Conservation (phyloP, 208 protist genomes). For the Zelonia costaricensis region DNA sequence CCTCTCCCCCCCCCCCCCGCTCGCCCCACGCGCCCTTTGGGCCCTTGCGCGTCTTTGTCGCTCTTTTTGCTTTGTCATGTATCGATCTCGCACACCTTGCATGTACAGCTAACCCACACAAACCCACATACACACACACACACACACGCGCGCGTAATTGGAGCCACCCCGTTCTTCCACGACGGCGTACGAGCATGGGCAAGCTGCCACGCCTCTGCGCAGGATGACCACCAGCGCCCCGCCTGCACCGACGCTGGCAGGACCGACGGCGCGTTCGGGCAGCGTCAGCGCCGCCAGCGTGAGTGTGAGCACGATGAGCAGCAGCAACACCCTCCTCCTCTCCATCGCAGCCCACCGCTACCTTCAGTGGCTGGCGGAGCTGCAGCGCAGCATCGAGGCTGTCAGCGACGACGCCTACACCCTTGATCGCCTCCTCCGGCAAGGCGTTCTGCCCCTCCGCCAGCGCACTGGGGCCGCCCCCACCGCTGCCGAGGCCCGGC, state of each 20-base stretch:
- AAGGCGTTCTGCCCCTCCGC: slow-evolving; percentile 22
- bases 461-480: slow-evolving; percentile 12
- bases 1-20: too few species aligned
- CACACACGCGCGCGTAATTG: background rate
- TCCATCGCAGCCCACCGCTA: slow-evolving; percentile 15
- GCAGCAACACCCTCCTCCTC: background rate
- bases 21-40: too few species aligned
- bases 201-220: too few species aligned
- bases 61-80: background rate
- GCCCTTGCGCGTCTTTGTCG: background rate
- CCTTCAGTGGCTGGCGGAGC: slow-evolving; percentile 23
- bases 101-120: background rate
- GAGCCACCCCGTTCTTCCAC: background rate
- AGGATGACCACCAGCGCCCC: too few species aligned
- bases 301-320: background rate
- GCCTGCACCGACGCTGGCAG: too few species aligned
- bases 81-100: background rate
- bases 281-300: too few species aligned
- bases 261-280: too few species aligned
- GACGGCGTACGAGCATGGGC: too few species aligned
- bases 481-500: background rate
- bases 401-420: slow-evolving; percentile 33
- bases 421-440: slow-evolving; percentile 18
- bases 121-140: background rate
- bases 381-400: slow-evolving; percentile 16